These are phyloP conservation scores for Aspergillus hiratsukae DNA, from an alignment of 2,329 filamentous ascomycete genomes.

Conservation along the genomic window DNA sequence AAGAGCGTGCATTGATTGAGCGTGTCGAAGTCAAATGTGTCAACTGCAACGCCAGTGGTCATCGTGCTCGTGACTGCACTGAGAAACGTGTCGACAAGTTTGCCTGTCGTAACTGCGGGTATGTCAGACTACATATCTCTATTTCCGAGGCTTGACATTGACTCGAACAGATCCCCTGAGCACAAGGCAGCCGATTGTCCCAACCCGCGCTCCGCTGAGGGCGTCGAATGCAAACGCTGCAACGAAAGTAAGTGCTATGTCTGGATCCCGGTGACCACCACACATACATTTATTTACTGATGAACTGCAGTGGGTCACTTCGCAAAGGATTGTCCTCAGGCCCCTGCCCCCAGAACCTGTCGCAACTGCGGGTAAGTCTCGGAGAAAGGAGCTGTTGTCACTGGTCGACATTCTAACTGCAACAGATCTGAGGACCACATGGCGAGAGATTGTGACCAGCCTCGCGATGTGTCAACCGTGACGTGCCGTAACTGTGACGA, in stretches of 20 bases:
- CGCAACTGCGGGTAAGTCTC: conserved; percentile 42
- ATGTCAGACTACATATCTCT: conserved; percentile 7
- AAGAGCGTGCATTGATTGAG: conserved; percentile 41
- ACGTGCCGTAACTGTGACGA: conserved; percentile 45
- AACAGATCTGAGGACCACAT: conserved; percentile 39
- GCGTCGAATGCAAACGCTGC: conserved; percentile 44
- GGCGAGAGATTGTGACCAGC: conserved; percentile 40
- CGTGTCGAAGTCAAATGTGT: conserved; percentile 46
- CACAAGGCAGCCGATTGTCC: conserved; percentile 49
- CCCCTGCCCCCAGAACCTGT: conserved; percentile 34
- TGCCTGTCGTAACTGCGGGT: conserved; percentile 53
- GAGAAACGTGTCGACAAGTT: conserved; percentile 34
- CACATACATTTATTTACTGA: not conserved
- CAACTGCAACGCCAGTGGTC: conserved; percentile 46
- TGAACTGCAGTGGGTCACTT: conserved; percentile 38
- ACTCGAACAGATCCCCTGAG: conserved; percentile 32
- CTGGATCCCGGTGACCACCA: not conserved
- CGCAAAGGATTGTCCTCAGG: conserved; percentile 43
- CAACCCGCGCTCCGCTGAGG: conserved; percentile 40
- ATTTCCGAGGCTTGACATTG: conserved; percentile 7
- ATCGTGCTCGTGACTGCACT: conserved; percentile 47
- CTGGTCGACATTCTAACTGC: conserved; percentile 10
- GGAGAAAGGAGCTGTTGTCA: not conserved
- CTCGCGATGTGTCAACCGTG: conserved; percentile 36
- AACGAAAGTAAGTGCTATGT: conserved; percentile 29